A percentile compares a stretch with the other conserved stretches of the same genome.
phyloP scores from a whole-genome alignment of 345 rosid genomes.

The Combretum micranthum region DNA sequence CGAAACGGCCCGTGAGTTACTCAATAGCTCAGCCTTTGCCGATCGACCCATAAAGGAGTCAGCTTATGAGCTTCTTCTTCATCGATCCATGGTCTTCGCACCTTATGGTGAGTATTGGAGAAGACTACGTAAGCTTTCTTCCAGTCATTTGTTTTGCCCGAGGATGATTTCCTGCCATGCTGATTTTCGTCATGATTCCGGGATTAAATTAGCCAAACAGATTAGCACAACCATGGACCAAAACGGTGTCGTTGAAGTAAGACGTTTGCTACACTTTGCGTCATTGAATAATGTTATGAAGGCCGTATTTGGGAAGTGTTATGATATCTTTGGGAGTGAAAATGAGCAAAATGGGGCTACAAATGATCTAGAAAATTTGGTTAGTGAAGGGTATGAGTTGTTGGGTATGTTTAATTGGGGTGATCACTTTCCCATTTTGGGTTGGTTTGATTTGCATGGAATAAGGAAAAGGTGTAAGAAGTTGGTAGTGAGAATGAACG shows the following conservation, averaged over 20 bases:
- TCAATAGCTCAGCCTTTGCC: slow-evolving; percentile 2
- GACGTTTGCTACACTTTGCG: no score
- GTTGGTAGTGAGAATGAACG: slow-evolving; percentile 43
- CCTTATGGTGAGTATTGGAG: slow-evolving; percentile 3
- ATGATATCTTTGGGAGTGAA: neutral
- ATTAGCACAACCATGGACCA: no score
- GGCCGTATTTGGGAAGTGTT: neutral
- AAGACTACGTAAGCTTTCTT: neutral
- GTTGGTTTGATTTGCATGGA: slow-evolving; percentile 5
- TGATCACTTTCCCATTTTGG: slow-evolving; percentile 7
- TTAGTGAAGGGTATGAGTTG: slow-evolving; percentile 6
- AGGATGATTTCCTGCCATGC: neutral
- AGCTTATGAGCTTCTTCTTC: neutral
- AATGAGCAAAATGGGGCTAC: no score
- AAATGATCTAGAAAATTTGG: no score
- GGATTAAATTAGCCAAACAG: no score
- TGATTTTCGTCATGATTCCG: no score
- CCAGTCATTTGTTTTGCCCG: slow-evolving; percentile 1
- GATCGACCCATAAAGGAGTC: slow-evolving; percentile 4
- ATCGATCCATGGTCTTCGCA: slow-evolving; percentile 3
- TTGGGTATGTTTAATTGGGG: slow-evolving; percentile 11
- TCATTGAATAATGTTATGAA: neutral
- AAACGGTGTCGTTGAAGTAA: no score
- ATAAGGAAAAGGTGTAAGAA: slow-evolving; percentile 4
- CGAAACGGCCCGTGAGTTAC: neutral